Conservation (phyloP, 1,139 yeast species). For the Hansenula sp. region DNA sequence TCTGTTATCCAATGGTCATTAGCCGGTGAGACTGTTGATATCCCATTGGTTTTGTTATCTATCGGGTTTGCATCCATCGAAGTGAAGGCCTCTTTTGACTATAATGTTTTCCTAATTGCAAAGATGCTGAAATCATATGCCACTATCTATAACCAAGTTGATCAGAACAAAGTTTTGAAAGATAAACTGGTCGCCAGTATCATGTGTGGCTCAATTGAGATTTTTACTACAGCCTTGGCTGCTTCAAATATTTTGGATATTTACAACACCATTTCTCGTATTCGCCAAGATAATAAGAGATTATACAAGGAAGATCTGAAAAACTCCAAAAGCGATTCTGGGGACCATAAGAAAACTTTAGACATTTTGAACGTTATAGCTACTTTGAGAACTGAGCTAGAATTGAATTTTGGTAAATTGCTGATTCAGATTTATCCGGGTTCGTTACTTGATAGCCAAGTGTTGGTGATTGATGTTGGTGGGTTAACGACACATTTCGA, state of each 20-base stretch:
- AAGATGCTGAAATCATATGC: conserved; percentile 46
- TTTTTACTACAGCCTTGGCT: conserved; percentile 77
- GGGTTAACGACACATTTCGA: conserved; percentile 58
- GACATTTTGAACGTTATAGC: conserved; percentile 24
- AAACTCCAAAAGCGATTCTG: conserved; percentile 18
- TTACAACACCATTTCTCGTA: conserved; percentile 63
- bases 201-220: conserved; percentile 50
- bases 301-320: conserved; percentile 67
- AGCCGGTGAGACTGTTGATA: conserved; percentile 40
- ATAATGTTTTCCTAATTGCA: conserved; percentile 74
- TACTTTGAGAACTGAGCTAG: conserved; percentile 54
- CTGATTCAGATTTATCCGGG: conserved; percentile 73
- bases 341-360: conserved; percentile 12
- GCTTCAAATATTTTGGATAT: conserved; percentile 82
- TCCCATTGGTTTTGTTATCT: conserved; percentile 68
- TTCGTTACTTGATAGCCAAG: conserved; percentile 70
- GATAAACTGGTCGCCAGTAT: conserved; percentile 63
- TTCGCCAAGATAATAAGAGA: conserved; percentile 66
- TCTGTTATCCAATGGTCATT: conserved; percentile 72
- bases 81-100: conserved; percentile 70
- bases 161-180: conserved; percentile 37
- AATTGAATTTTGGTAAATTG: conserved; percentile 52
- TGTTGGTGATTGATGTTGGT: conserved; percentile 58
- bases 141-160: conserved; percentile 68
- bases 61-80: conserved; percentile 54